Conservation (phyloP, 306 rosid genomes). For the Prunus mongolica region DNA sequence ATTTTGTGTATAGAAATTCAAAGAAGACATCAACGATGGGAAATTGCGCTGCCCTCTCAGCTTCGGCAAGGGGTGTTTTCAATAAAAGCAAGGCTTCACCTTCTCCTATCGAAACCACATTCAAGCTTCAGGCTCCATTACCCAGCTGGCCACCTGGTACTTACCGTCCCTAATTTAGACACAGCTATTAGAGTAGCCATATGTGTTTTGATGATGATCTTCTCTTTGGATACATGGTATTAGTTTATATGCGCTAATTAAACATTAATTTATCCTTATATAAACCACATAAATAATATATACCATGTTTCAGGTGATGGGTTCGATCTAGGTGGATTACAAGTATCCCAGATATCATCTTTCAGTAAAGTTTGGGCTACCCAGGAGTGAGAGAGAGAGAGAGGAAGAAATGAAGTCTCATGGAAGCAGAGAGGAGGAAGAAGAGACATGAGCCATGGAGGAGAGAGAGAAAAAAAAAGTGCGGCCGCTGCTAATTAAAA, state of each 20-base stretch:
- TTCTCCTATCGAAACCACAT: slow-evolving; percentile 39
- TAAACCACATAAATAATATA: too few relatives aligned
- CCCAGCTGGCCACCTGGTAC: slow-evolving; percentile 35
- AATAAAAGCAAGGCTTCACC: slow-evolving; percentile 19
- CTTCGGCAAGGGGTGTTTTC: slow-evolving; percentile 19
- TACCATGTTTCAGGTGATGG: slow-evolving; percentile 29
- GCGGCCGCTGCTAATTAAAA: too few relatives aligned
- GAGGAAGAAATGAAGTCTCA: too few relatives aligned
- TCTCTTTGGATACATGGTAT: too few relatives aligned
- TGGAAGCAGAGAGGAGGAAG: too few relatives aligned
- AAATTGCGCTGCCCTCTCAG: slow-evolving; percentile 19
- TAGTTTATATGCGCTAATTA: too few relatives aligned
- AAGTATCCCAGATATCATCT: slow-evolving; percentile 48
- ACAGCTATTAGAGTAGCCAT: too few relatives aligned
- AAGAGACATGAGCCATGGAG: too few relatives aligned
- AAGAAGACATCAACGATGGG: slow-evolving; percentile 28
- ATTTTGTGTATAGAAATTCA: not conserved
- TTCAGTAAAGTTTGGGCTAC: slow-evolving; percentile 58
- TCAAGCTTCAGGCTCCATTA: slow-evolving; percentile 51
- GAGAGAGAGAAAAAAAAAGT: too few relatives aligned
- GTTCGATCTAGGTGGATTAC: slow-evolving; percentile 73
- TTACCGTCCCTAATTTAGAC: not conserved
- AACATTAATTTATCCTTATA: too few relatives aligned
- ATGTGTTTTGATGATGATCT: too few relatives aligned
- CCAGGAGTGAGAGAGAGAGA: not conserved